Conservation (phyloP, 2,329 filamentous ascomycete species). For the Alternaria arborescens region DNA sequence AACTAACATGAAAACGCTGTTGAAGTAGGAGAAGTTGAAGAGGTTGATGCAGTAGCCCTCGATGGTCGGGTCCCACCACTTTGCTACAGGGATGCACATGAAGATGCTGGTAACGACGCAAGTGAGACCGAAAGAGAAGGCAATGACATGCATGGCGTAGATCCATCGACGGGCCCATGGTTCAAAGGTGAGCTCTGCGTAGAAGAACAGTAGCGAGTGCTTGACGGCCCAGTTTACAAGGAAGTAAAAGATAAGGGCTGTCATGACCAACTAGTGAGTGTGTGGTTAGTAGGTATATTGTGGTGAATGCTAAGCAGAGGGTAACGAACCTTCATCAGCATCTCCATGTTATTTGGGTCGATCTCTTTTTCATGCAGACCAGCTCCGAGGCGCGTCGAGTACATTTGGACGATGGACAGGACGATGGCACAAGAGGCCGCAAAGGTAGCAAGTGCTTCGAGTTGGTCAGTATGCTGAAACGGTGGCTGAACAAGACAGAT, state of each 20-base stretch:
- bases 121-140: conserved; percentile 46
- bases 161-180: conserved; percentile 36
- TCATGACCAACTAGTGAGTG: conserved; percentile 27
- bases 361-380: conserved; percentile 27
- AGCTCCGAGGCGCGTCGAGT: conserved; percentile 33
- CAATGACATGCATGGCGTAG: conserved; percentile 45
- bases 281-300: background rate
- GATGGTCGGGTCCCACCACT: conserved; percentile 39
- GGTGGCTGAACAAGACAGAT: background rate
- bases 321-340: conserved; percentile 22
- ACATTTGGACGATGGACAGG: conserved; percentile 37
- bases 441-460: conserved; percentile 32
- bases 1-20: conserved; percentile 49
- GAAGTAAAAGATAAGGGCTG: conserved; percentile 49
- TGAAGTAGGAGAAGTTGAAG: conserved; percentile 48
- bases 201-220: conserved; percentile 52
- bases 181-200: conserved; percentile 48
- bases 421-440: conserved; percentile 35
- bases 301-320: too few species aligned
- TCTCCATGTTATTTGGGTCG: conserved; percentile 13
- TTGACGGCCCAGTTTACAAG: conserved; percentile 53
- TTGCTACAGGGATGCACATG: conserved; percentile 49
- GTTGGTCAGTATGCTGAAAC: conserved; percentile 9
- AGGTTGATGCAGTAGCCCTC: conserved; percentile 48
- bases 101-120: conserved; percentile 47